Evolutionary conservation across 371 early-diverging fungal species (phyloP), one percentile per base, ranked within the genome.

Genomic region (Funneliformis caledonium): DNA sequence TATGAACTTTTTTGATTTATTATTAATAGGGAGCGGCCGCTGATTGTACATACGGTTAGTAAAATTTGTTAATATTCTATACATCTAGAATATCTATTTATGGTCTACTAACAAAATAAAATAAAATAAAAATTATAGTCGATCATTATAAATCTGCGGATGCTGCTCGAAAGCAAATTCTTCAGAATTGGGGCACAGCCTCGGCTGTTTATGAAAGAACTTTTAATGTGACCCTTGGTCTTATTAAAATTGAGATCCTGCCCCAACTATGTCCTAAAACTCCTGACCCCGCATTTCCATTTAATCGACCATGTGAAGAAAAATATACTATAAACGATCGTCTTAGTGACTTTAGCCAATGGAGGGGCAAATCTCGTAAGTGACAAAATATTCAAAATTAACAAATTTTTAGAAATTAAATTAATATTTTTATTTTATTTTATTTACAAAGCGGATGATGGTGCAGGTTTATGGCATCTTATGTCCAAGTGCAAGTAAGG

Each of bases 401-500:
- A 43, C 10, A 19, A 33, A 19, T 42, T 6, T 7, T 9, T 47
- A 5, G n/a, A 12, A 47, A 43, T n/a, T 43, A 42, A 42, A 7
- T 19, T 42, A 10, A 26, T 26, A 26, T 26, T 26, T 26, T 26
- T 26, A 26, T 26, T 45, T 22, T 43, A 33, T 42, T 67, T 52
- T 16, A 16, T 10, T 12, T 69, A 43, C n/a, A 85, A 82, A 45
- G 85, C 82, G 9, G 83, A 86, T 26, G 96, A 96, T 85, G 90
- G 92, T 16, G 93, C 94, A 1, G 97, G 97, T 10, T 82, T 98
- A 52, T 98, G 98, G 97, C 98, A 97, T 85, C 86, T 98, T 72
- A 91, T 98, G 94, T 96, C 97, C 11, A 88, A 92, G 73, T 97
- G 97, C 85, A 86, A 91, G 83, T 92, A 85, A 83, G 26, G 26